Conservation (phyloP, 352 stramenopile genomes). For the Phytophthora chlamydospora region DNA sequence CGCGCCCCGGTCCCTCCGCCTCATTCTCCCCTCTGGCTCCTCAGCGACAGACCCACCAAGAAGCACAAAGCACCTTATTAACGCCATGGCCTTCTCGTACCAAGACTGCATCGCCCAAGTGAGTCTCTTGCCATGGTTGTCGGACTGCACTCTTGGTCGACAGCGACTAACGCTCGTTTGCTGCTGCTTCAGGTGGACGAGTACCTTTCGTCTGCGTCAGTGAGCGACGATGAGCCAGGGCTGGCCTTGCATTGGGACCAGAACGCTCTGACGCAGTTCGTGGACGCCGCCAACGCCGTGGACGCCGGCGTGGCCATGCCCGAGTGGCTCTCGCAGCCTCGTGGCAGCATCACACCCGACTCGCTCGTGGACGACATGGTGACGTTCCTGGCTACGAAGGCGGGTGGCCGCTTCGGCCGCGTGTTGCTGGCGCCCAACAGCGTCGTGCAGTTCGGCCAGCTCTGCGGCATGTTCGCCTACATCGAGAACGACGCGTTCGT, state of each 20-base stretch:
- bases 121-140: background rate
- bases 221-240: conserved; percentile 44
- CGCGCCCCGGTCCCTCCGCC: background rate
- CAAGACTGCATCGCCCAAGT: conserved; percentile 43
- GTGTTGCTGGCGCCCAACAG: conserved; percentile 43
- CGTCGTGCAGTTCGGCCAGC: conserved; percentile 51
- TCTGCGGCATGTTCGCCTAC: conserved; percentile 50
- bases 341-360: conserved; percentile 40
- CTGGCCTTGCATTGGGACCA: conserved; percentile 43
- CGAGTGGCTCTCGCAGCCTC: conserved; percentile 37
- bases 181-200: conserved; percentile 36
- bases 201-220: conserved; percentile 39
- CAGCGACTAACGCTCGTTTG: conserved; percentile 2
- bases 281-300: conserved; percentile 39
- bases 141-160: background rate
- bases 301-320: conserved; percentile 29
- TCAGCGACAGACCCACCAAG: conserved; percentile 15
- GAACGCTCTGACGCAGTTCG: conserved; percentile 39
- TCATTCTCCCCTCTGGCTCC: conserved; percentile 22
- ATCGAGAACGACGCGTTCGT: conserved; percentile 51
- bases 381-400: conserved; percentile 40
- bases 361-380: conserved; percentile 48
- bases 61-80: too few relatives aligned
- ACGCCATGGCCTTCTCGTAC: conserved; percentile 36
- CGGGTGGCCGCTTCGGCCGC: conserved; percentile 34